Evolutionary conservation across 352 stramenopile species (phyloP).

Genomic region (Globisporangium nunn): DNA sequence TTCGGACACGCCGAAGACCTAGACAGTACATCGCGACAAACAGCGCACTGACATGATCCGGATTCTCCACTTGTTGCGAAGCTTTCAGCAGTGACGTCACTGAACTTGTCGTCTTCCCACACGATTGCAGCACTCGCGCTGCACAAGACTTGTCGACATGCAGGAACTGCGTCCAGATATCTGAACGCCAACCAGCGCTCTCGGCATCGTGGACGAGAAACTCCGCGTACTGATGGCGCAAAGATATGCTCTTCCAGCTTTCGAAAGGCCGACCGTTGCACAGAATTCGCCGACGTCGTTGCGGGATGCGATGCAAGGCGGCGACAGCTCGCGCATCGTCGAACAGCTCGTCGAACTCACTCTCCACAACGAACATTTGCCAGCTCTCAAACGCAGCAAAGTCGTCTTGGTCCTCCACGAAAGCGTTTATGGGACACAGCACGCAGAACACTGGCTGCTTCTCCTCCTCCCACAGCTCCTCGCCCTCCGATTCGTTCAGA

Average conservation of each 20-base stretch:
- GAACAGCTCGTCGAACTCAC: slow-evolving; percentile 42
- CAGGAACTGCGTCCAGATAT: slow-evolving; percentile 16
- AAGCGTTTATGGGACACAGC: slow-evolving; percentile 48
- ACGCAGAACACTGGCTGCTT: slow-evolving; percentile 49
- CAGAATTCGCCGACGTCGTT: slow-evolving; percentile 47
- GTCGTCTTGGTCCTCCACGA: slow-evolving; percentile 38
- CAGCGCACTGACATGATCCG: slow-evolving; percentile 32
- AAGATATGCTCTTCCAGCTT: slow-evolving; percentile 35
- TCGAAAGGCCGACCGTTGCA: slow-evolving; percentile 56
- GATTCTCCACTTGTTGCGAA: slow-evolving; percentile 16
- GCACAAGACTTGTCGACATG: slow-evolving; percentile 44
- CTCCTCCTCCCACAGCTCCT: slow-evolving; percentile 28
- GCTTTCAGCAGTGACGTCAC: slow-evolving; percentile 38
- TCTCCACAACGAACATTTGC: slow-evolving; percentile 75
- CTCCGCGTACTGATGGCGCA: slow-evolving; percentile 36
- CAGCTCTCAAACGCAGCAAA: slow-evolving; percentile 46
- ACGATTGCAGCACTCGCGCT: slow-evolving; percentile 29
- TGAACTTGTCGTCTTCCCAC: slow-evolving; percentile 35
- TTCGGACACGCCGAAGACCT: slow-evolving; percentile 56
- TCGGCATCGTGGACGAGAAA: slow-evolving; percentile 31
- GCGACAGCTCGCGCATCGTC: slow-evolving; percentile 31
- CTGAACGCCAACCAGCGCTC: slow-evolving; percentile 3
- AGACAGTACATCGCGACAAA: slow-evolving; percentile 54
- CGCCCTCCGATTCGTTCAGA: slow-evolving; percentile 41
- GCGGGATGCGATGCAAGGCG: slow-evolving; percentile 35